phyloP scores from a whole-genome alignment of 345 rosid genomes.

The Euclidium syriacum region DNA sequence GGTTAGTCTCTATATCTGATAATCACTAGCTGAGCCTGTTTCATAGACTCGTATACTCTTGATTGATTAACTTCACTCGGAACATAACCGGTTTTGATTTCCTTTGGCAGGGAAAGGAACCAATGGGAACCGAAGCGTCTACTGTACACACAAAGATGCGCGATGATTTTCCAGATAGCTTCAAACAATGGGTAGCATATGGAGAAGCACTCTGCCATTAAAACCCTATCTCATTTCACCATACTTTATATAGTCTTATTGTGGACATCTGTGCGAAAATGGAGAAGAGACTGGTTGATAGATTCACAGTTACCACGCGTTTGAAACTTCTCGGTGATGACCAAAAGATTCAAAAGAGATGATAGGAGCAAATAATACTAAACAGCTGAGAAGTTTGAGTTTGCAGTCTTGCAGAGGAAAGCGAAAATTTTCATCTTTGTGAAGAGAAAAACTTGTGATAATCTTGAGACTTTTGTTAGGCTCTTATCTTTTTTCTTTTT shows the following conservation, averaged over 20 bases:
- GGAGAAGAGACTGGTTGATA: conserved; percentile 1
- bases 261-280: conserved; percentile 5
- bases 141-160: conserved; percentile 29
- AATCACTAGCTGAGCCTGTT: background rate
- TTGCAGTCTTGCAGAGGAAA: conserved; percentile 15
- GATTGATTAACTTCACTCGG: background rate
- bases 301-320: conserved; percentile 1
- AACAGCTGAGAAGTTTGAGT: conserved; percentile 20
- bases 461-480: conserved; percentile 13
- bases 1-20: conserved; percentile 52
- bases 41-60: background rate
- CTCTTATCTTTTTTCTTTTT: background rate
- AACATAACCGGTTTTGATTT: conserved; percentile 1
- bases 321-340: background rate
- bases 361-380: conserved; percentile 2
- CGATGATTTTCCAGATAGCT: conserved; percentile 70
- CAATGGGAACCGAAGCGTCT: conserved; percentile 28
- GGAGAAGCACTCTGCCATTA: conserved; percentile 82
- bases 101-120: conserved; percentile 53
- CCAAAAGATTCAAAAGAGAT: conserved; percentile 15
- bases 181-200: conserved; percentile 68
- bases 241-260: background rate
- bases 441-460: conserved; percentile 21
- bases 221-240: conserved; percentile 13
- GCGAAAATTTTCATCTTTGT: conserved; percentile 5